phyloP scores from a whole-genome alignment of 805 yeast species.

The Metschnikowia colocasiae region DNA sequence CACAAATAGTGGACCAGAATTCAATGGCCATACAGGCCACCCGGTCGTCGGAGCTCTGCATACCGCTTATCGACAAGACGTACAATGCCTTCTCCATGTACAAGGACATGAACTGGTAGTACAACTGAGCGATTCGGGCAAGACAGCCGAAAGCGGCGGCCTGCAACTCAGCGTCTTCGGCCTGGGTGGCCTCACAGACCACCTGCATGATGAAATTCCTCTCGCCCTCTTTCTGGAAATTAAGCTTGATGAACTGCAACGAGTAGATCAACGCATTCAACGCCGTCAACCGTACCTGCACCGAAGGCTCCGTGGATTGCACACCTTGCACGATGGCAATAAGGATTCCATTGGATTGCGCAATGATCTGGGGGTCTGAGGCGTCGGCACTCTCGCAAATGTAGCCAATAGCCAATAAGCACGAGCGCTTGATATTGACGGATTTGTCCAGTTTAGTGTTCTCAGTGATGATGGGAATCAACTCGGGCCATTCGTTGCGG shows the following conservation, averaged over 20 bases:
- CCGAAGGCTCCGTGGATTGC: conserved; percentile 71
- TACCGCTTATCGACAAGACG: conserved; percentile 84
- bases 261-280: conserved; percentile 89
- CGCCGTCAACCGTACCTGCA: conserved; percentile 80
- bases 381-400: conserved; percentile 96
- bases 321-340: conserved; percentile 98
- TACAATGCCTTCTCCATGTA: conserved; percentile 97
- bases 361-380: conserved; percentile 63
- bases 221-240: conserved; percentile 91
- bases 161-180: conserved; percentile 74
- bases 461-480: conserved; percentile 78
- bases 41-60: conserved; percentile 77
- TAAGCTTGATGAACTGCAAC: conserved; percentile 79
- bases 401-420: conserved; percentile 86
- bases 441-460: conserved; percentile 80
- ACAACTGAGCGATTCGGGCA: conserved; percentile 84
- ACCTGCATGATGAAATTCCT: conserved; percentile 97
- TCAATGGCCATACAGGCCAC: conserved; percentile 98
- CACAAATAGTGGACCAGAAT: conserved; percentile 99
- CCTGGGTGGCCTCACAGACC: conserved; percentile 98
- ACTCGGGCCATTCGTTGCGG: conserved; percentile 79
- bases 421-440: conserved; percentile 77
- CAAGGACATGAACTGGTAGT: conserved; percentile 84
- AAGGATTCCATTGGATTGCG: conserved; percentile 86
- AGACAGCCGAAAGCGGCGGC: conserved; percentile 95